Base-by-base conservation (phyloP, 2,329 filamentous ascomycete species). In the Aspergillus brunneoviolaceus region DNA sequence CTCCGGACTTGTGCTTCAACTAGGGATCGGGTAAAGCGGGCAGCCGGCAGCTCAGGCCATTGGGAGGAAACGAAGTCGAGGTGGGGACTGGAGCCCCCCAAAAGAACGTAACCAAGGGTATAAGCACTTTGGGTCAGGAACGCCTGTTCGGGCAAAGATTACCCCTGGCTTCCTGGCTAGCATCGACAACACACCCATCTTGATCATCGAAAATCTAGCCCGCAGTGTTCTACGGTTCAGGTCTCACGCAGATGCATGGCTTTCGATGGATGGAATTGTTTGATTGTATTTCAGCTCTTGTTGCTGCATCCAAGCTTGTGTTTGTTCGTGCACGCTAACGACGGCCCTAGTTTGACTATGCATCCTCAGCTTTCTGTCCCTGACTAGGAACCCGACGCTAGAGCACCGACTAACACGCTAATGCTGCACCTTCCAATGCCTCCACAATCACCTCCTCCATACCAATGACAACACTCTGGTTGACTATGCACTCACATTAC, bases 111-210 rank as follows among this genome's bases (percentile, higher is more conserved):
- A 9, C 56, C 55, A 62, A 55, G 50, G 60, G 50, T 51, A 55
- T 39, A 48, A 48, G 39, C 42, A 39, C 39, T 54, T 45, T 57
- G 60, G 53, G 45, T 57, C 60, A 65, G 58, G 63, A 63, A 65
- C 62, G 48, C 57, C 59, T 49, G 47, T 58, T 61, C 53, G 25
- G 57, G 64, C 57, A 66, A 60, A 45, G 62, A 67, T 64, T 58
- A 45, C 33, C 56, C 52, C 23, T 27, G 39, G 19, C n/a, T 33
- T 51, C 45, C 25, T 57, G 49, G 31, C 49, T 35, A 52, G 16
- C 29, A 45, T 57, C 19, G 25, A 58, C 49, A 48, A 25, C 42
- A 33, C 12, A 10, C 27, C 27, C 25, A 25, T 4, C 48, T 16
- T 48, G 5, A 42, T 39, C 10, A 19, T 21, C 39, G 9, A 31